phyloP scores from a whole-genome alignment of 225 moss, liverwort and hornwort species.

The Sphagnum tenellum region DNA sequence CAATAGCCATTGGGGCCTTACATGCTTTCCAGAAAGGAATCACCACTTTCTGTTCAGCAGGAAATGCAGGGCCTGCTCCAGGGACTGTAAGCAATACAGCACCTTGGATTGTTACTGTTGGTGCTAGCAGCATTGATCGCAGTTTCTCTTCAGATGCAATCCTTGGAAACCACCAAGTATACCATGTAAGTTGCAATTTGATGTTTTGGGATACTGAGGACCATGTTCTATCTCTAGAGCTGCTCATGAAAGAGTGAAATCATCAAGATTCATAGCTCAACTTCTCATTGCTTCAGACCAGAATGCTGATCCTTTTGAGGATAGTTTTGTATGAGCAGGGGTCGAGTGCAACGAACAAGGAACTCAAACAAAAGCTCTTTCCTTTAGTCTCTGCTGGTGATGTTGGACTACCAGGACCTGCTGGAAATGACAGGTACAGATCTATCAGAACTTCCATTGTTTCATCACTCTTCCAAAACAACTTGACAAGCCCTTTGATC shows the following conservation, averaged over 20 bases:
- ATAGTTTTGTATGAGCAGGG: neutral
- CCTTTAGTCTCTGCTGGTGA: neutral
- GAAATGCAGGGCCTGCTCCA: conserved; percentile 51
- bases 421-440: neutral
- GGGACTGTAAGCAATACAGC: conserved; percentile 56
- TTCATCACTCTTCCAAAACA: neutral
- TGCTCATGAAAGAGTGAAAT: too few relatives aligned
- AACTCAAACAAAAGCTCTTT: neutral
- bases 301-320: neutral
- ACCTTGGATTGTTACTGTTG: conserved; percentile 35
- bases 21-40: conserved; percentile 29
- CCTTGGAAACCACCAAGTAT: neutral
- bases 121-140: neutral
- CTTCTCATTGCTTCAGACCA: too few relatives aligned
- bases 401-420: neutral
- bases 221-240: too few relatives aligned
- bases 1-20: conserved; percentile 62
- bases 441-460: neutral
- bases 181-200: neutral
- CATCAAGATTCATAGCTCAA: too few relatives aligned
- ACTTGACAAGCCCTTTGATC: neutral
- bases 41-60: conserved; percentile 14
- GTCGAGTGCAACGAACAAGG: neutral
- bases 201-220: neutral
- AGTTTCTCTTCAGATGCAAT: neutral